phyloP scores from a whole-genome alignment of 441 rosid species.

The Monsonia emarginata region DNA sequence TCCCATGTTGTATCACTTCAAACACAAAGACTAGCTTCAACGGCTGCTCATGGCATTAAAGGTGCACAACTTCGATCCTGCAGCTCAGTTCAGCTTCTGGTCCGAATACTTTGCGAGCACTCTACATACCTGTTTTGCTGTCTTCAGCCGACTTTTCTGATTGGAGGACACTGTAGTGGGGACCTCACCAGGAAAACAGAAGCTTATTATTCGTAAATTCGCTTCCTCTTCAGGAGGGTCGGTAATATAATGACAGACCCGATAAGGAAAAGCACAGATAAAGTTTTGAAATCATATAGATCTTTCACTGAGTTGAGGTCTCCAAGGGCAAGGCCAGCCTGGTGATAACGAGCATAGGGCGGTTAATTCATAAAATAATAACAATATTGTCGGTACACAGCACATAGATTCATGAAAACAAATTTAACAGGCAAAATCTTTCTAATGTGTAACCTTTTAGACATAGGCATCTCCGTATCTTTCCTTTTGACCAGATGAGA shows the following conservation, averaged over 20 bases:
- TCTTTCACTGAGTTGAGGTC: slow-evolving; percentile 84
- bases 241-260: slow-evolving; percentile 73
- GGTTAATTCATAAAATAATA: slow-evolving; percentile 7
- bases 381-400: background rate
- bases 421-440: background rate
- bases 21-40: background rate
- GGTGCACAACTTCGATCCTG: background rate
- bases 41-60: background rate
- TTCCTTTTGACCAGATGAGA: too few species aligned
- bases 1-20: background rate
- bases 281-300: slow-evolving; percentile 79
- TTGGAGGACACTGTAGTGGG: background rate
- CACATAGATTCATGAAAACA: background rate
- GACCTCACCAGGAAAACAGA: background rate
- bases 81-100: background rate
- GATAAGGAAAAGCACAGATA: slow-evolving; percentile 69
- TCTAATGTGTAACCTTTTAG: too few species aligned
- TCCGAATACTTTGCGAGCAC: too few species aligned
- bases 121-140: too few species aligned
- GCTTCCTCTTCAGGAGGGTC: slow-evolving; percentile 76
- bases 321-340: slow-evolving; percentile 97
- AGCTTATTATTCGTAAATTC: slow-evolving; percentile 56
- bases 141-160: too few species aligned
- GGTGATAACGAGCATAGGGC: slow-evolving; percentile 10
- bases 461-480: too few species aligned